Conservation (phyloP, 116 monocot species). For the Papilionanthe hybrid region DNA sequence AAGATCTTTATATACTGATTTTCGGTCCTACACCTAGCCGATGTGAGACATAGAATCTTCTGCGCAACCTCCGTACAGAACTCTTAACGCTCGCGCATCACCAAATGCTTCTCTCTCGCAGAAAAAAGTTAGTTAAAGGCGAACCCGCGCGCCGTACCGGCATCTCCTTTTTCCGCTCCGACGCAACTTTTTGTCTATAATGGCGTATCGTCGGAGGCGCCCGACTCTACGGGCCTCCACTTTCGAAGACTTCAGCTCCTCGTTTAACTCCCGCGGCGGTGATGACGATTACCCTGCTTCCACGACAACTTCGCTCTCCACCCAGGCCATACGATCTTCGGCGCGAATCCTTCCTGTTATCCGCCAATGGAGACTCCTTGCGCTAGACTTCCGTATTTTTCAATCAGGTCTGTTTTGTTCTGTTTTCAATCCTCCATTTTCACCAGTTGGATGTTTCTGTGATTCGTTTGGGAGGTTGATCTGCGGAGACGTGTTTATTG, state of each 20-base stretch:
- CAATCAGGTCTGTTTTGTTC: neutral
- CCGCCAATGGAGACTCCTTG: neutral
- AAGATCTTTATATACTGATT: no score
- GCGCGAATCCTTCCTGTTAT: neutral
- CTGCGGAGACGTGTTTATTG: neutral
- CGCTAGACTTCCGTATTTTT: neutral
- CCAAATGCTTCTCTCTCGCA: neutral
- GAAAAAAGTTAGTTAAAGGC: neutral
- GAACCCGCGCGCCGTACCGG: neutral
- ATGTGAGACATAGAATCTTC: no score
- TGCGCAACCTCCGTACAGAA: no score
- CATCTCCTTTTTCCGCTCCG: neutral
- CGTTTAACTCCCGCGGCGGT: neutral
- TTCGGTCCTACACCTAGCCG: no score
- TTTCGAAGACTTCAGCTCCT: constrained; percentile 3
- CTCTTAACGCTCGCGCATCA: no score
- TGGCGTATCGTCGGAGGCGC: constrained; percentile 10
- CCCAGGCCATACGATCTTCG: constrained; percentile 3
- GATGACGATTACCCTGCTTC: neutral
- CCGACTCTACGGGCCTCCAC: neutral
- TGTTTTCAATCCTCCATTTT: neutral
- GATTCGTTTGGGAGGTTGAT: no score
- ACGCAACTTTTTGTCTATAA: neutral
- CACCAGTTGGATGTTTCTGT: neutral
- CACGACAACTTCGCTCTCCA: neutral